Conservation (phyloP, 1,284 basidiomycete species). For the Vanrija sp. region DNA sequence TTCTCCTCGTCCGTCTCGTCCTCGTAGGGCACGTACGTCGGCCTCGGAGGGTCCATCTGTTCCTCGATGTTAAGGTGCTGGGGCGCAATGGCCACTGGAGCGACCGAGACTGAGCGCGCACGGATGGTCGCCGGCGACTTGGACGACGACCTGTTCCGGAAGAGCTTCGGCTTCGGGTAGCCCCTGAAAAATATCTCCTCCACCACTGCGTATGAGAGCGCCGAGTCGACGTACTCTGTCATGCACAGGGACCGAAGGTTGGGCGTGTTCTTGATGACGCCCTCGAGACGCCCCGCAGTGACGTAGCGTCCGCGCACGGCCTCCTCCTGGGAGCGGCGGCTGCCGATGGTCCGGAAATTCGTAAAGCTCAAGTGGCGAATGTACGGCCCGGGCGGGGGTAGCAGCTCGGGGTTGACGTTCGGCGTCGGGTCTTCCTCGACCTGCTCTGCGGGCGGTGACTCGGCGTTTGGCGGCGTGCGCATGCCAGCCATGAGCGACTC, state of each 20-base stretch:
- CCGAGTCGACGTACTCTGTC: conserved; percentile 95
- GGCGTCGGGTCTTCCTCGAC: conserved; percentile 8
- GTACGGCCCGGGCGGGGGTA: conserved; percentile 45
- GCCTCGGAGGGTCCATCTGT: conserved; percentile 30
- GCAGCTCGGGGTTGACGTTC: conserved; percentile 37
- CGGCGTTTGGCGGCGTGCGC: conserved; percentile 12
- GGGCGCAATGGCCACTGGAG: conserved; percentile 53
- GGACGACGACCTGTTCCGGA: conserved; percentile 18
- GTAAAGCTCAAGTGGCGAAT: conserved; percentile 77
- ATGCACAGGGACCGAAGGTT: conserved; percentile 77
- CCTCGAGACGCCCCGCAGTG: conserved; percentile 77
- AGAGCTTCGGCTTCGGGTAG: conserved; percentile 31
- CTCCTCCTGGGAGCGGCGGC: conserved; percentile 86
- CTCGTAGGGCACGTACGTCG: conserved; percentile 44
- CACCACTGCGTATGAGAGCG: conserved; percentile 72
- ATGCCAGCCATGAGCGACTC: conserved; percentile 7
- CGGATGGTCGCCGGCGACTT: conserved; percentile 18
- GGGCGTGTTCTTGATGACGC: conserved; percentile 81
- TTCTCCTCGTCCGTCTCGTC: conserved; percentile 59
- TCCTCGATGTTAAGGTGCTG: conserved; percentile 16
- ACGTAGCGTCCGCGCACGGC: conserved; percentile 87
- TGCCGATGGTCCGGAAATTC: conserved; percentile 89
- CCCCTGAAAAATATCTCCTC: conserved; percentile 84
- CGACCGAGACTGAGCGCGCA: conserved; percentile 29
- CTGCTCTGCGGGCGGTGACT: background rate